These are phyloP conservation scores for Penicillium sp. DNA, from an alignment of 2,329 filamentous ascomycete genomes.

Conservation along the genomic window DNA sequence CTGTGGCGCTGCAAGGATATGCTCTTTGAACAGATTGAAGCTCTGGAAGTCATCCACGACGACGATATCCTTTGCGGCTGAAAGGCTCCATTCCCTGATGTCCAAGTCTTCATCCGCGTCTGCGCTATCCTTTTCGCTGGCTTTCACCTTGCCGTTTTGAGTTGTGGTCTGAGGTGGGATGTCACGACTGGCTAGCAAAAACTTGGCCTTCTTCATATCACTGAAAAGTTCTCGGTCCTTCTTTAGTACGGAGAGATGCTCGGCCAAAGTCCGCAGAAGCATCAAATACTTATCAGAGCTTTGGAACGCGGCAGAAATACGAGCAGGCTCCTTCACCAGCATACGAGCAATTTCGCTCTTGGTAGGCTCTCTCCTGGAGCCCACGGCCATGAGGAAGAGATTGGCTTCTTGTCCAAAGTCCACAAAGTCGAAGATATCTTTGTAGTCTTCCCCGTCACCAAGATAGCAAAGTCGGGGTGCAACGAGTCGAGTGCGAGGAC, in stretches of 20 bases:
- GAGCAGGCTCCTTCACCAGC: slow-evolving; percentile 80
- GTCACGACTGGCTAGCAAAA: slow-evolving; percentile 83
- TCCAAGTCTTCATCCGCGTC: slow-evolving; percentile 65
- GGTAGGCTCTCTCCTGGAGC: slow-evolving; percentile 88
- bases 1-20: slow-evolving; percentile 82
- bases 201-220: slow-evolving; percentile 73
- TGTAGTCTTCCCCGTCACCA: slow-evolving; percentile 72
- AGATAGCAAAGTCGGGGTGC: slow-evolving; percentile 78
- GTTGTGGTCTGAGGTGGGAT: slow-evolving; percentile 48
- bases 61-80: slow-evolving; percentile 71
- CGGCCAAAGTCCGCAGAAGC: slow-evolving; percentile 78
- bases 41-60: slow-evolving; percentile 87
- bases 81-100: slow-evolving; percentile 78
- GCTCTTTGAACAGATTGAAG: slow-evolving; percentile 84
- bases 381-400: slow-evolving; percentile 82
- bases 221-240: slow-evolving; percentile 77
- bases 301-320: slow-evolving; percentile 78
- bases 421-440: slow-evolving; percentile 94
- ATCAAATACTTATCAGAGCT: slow-evolving; percentile 84
- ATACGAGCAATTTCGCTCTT: slow-evolving; percentile 82
- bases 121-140: slow-evolving; percentile 46
- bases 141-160: slow-evolving; percentile 21
- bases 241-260: slow-evolving; percentile 70
- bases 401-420: slow-evolving; percentile 90
- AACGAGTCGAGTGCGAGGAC: slow-evolving; percentile 56